Percentiles rank a stretch among this genome's conserved stretches.
phyloP scores from a whole-genome alignment of 371 early-diverging fungal species.

The Mucor sp. region DNA sequence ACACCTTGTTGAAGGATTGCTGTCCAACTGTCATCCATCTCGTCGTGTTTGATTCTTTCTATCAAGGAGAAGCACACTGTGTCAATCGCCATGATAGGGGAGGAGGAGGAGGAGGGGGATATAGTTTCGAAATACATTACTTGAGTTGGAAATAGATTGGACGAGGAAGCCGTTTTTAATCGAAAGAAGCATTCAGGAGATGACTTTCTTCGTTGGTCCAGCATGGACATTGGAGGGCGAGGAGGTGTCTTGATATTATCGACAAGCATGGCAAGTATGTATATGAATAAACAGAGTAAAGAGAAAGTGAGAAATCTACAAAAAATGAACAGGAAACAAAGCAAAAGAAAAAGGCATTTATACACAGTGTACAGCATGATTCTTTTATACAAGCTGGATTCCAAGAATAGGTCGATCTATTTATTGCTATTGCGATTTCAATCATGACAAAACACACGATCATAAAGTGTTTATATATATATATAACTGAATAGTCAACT shows the following conservation, averaged over 20 bases:
- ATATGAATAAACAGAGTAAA: constrained; percentile 1
- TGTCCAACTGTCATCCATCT: constrained; percentile 5
- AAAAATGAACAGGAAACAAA: background rate
- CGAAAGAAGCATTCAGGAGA: constrained; percentile 16
- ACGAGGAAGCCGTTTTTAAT: constrained; percentile 1
- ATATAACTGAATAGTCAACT: background rate
- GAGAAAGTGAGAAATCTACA: constrained; percentile 1
- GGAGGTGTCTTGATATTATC: background rate
- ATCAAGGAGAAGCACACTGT: background rate
- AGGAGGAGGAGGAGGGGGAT: background rate
- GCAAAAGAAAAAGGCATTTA: background rate
- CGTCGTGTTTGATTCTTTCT: background rate
- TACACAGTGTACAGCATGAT: background rate
- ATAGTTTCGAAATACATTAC: background rate
- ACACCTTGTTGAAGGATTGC: constrained; percentile 9
- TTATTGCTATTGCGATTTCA: background rate
- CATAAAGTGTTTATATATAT: background rate
- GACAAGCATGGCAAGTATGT: background rate
- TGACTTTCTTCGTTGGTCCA: constrained; percentile 13
- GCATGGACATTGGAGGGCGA: background rate
- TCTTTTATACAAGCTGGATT: background rate
- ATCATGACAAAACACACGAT: background rate
- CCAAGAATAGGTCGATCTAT: constrained; percentile 4
- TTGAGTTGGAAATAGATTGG: constrained; percentile 3
- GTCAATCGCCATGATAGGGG: background rate